These are phyloP conservation scores for Gamarada debralockiae DNA, from an alignment of 495 filamentous ascomycete genomes.

Conservation along the genomic window DNA sequence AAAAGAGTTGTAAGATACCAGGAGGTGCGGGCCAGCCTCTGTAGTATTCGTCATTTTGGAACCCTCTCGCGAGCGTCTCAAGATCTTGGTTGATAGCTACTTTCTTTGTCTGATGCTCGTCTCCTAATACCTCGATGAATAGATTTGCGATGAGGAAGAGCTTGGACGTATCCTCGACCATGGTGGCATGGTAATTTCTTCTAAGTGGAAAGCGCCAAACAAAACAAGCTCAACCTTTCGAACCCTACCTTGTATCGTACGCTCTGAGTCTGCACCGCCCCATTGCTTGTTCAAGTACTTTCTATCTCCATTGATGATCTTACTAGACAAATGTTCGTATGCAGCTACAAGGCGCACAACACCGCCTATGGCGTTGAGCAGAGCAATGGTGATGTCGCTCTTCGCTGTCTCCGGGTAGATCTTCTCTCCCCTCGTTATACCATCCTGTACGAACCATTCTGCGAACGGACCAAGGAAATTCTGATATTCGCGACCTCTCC, in stretches of 20 bases:
- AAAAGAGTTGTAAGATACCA: too few relatives aligned
- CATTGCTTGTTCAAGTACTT: background rate
- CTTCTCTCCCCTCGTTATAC: background rate
- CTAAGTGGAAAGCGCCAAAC: background rate
- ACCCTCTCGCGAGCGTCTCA: too few relatives aligned
- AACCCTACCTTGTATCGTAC: too few relatives aligned
- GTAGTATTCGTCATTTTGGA: too few relatives aligned
- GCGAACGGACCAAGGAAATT: background rate
- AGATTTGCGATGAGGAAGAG: too few relatives aligned
- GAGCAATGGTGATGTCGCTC: background rate
- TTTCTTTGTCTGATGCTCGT: too few relatives aligned
- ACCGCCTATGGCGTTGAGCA: background rate
- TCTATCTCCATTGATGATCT: background rate
- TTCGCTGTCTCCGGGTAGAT: background rate
- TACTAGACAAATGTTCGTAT: background rate
- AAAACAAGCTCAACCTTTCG: background rate
- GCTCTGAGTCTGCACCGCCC: too few relatives aligned
- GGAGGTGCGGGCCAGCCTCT: too few relatives aligned
- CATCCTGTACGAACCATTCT: background rate
- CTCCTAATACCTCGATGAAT: too few relatives aligned
- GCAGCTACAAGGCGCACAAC: background rate
- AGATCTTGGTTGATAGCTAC: too few relatives aligned
- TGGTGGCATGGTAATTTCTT: conserved; percentile 4
- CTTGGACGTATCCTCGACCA: too few relatives aligned
- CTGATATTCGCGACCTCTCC: background rate